A percentile compares a stretch with the other conserved stretches of the same genome.
Evolutionary conservation across 2,329 filamentous ascomycete species (phyloP).

Genomic region (Colletotrichum falcatum): DNA sequence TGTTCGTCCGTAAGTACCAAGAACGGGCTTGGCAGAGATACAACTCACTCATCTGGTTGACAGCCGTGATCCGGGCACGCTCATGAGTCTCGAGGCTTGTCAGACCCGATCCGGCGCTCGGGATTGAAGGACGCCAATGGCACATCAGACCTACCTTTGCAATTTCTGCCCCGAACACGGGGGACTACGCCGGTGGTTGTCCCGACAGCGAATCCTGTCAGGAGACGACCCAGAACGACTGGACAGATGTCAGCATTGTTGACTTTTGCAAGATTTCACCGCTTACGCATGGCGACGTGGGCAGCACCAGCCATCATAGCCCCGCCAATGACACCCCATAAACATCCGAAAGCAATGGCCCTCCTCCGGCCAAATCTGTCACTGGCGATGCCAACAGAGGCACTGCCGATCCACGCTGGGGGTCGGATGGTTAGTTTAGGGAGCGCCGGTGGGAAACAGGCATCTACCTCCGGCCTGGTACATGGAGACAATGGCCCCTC

Average conservation of each 20-base stretch:
- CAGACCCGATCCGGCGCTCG: not conserved
- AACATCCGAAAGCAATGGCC: conserved; percentile 55
- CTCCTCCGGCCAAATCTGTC: conserved; percentile 53
- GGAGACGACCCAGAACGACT: conserved; percentile 54
- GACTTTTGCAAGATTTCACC: too few relatives aligned
- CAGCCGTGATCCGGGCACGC: conserved; percentile 54
- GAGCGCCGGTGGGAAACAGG: too few relatives aligned
- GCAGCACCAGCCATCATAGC: conserved; percentile 56
- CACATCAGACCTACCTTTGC: conserved; percentile 48
- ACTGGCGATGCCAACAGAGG: conserved; percentile 54
- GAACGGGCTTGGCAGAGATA: fast-evolving
- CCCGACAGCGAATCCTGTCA: conserved; percentile 54
- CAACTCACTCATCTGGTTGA: conserved; percentile 55
- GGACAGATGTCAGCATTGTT: not conserved
- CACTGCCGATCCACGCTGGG: conserved; percentile 55
- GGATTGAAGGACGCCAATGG: not conserved
- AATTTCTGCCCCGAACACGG: conserved; percentile 56
- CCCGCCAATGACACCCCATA: conserved; percentile 54
- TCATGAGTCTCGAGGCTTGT: conserved; percentile 48
- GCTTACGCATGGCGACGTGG: conserved; percentile 54
- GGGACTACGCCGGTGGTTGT: conserved; percentile 56
- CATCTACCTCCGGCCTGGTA: conserved; percentile 53
- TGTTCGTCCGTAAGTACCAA: conserved; percentile 25
- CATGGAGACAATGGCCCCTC: conserved; percentile 55
- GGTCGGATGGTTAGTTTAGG: not conserved